Evolutionary conservation across 1,139 yeast species (phyloP).

Genomic region (Meyerozyma smithsonii): DNA sequence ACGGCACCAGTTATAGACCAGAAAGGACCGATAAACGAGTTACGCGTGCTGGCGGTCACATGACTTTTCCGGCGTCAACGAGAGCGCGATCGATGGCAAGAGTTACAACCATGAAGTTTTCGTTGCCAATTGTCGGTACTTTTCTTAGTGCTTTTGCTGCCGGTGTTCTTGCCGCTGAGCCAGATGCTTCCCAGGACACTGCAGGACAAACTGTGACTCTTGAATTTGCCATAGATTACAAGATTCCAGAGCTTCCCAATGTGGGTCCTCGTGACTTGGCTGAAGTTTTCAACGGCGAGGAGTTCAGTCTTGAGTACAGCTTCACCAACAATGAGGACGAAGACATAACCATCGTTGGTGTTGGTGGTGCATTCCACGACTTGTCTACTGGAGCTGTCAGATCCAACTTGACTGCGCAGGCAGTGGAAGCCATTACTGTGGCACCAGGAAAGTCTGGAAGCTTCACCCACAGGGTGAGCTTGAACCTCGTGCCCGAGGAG

Average conservation of each 20-base stretch:
- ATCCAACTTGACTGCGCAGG: slow-evolving; percentile 62
- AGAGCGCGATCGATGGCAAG: too few relatives aligned
- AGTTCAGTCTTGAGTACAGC: slow-evolving; percentile 49
- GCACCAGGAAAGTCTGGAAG: slow-evolving; percentile 43
- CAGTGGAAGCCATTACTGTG: slow-evolving; percentile 58
- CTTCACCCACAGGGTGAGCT: slow-evolving; percentile 51
- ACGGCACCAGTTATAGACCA: too few relatives aligned
- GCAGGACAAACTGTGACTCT: slow-evolving; percentile 16
- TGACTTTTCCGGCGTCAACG: too few relatives aligned
- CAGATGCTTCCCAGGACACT: slow-evolving; percentile 5
- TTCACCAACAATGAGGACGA: slow-evolving; percentile 54
- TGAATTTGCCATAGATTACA: slow-evolving; percentile 38
- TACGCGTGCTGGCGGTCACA: too few relatives aligned
- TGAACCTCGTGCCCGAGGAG: slow-evolving; percentile 54
- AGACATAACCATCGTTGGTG: slow-evolving; percentile 56
- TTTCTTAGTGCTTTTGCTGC: slow-evolving; percentile 15
- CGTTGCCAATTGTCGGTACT: slow-evolving; percentile 4
- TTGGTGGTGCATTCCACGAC: slow-evolving; percentile 67
- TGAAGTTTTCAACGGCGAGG: slow-evolving; percentile 48
- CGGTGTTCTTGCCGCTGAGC: slow-evolving; percentile 14
- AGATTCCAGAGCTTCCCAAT: slow-evolving; percentile 39
- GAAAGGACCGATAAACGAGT: too few relatives aligned
- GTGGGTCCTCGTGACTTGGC: slow-evolving; percentile 32
- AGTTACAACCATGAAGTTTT: slow-evolving; percentile 13
- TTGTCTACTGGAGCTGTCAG: slow-evolving; percentile 46